Percentiles rank a stretch among this genome's conserved stretches.
phyloP scores from a whole-genome alignment of 257 asterid species.

The Leptodermis oblonga region DNA sequence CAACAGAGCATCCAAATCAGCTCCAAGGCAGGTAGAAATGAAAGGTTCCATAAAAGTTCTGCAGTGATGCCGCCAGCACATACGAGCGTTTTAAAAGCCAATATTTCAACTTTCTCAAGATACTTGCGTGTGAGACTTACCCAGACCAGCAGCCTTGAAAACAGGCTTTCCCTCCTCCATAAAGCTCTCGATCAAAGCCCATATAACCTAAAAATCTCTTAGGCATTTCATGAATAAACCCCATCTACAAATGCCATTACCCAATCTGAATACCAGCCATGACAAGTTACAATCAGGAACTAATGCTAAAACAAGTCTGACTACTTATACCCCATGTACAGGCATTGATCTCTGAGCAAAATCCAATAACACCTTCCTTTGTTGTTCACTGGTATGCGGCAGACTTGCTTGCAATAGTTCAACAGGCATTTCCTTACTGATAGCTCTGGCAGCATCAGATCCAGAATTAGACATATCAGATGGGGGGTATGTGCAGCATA shows the following conservation, averaged over 20 bases:
- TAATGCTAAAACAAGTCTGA: constrained; percentile 20
- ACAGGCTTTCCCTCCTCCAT: background rate
- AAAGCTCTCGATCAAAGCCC: background rate
- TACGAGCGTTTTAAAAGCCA: background rate
- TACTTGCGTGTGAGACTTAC: background rate
- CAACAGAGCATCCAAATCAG: constrained; percentile 15
- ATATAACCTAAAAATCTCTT: background rate
- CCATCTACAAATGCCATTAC: background rate
- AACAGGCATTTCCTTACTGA: constrained; percentile 45
- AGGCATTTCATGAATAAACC: background rate
- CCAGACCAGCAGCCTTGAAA: background rate
- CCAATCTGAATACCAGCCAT: background rate
- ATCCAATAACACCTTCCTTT: constrained; percentile 38
- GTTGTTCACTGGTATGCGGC: constrained; percentile 45
- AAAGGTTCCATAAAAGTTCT: background rate
- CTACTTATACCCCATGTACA: constrained; percentile 23
- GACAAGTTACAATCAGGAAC: constrained; percentile 6
- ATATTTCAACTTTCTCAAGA: background rate
- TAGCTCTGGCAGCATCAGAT: constrained; percentile 36
- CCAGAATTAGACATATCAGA: constrained; percentile 19
- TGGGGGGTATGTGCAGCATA: constrained; percentile 19
- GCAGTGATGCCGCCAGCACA: background rate
- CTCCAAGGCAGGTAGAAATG: constrained; percentile 1
- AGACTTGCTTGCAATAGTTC: constrained; percentile 50
- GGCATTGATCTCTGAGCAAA: constrained; percentile 44